Evolutionary conservation across 163 green algal genomes (phyloP), one percentile per base, ranked within the genome.

Genomic region (Volvox carteri): DNA sequence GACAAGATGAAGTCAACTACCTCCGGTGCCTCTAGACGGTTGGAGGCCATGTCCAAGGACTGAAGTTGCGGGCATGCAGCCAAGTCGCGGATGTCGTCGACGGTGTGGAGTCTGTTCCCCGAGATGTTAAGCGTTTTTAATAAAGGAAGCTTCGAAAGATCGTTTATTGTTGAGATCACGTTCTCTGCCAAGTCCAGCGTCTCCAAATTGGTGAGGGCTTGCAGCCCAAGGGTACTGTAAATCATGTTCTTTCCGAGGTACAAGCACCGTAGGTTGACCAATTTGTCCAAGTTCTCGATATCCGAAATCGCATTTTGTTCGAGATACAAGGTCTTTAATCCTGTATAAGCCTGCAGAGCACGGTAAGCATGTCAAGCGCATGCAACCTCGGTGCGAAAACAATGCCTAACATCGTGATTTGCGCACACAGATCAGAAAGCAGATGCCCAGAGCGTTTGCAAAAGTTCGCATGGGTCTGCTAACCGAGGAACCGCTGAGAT

Each of bases 241-340:
- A 97, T 89, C 28, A 96, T 85, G 86, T 97, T 97, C 33, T 95
- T 95, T 8, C 88, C 94, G 25, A 97, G 83, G 87, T 96, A 96
- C 19, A 97, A 86, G 83, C 91, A 96, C 0, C 93, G 92, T 48
- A 97, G 89, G 33, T 96, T 92, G 5, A 90, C 77, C n/a, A 96
- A 84, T 4, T 54, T 50, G 1, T 94, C 86, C 16, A 97, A 72
- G 50, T 91, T 90, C 68, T 97, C 90, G 23, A 97, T 96, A 14
- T 86, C 78, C 11, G 74, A 74, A 41, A 97, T 97, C 6, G 93
- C 93, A 90, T 97, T 97, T 70, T 93, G 90, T 73, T 97, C 92
- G 19, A 97, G 90, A 91, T 97, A 97, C 23, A 97, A 90, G 0
- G 95, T 96, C 14, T 92, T 94, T 14, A 97, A 83, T 4, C 95